Evolutionary conservation across 2,329 filamentous ascomycete genomes (phyloP), one percentile per base, ranked within the genome.

Genomic region (Cadophora sp.): DNA sequence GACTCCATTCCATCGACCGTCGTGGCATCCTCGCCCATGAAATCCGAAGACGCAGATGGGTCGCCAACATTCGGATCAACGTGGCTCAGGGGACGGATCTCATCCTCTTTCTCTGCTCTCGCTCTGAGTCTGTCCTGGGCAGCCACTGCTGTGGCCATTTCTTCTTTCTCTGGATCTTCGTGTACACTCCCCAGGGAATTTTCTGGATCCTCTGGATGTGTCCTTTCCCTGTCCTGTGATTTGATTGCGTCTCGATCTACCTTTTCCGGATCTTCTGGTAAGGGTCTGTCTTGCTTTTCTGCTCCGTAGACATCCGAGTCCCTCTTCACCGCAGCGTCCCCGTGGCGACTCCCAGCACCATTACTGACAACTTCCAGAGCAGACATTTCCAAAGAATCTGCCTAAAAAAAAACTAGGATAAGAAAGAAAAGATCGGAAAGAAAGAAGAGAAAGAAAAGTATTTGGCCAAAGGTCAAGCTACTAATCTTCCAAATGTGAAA

Each of bases 81-180:
- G 7, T 64, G 16, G 48, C 34, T 55, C 22, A 56, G 24, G 14
- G 31, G 46, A 48, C 14, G 27, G 11, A 40, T 51, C 34, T 60
- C 64, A 6, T 53, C 56, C 24, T 66, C 64, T 43, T 53, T 59
- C 53, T n/a, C 64, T 43, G 14, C 50, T 26, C 56, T 59, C 11
- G 53, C 53, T 24, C 56, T 53, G 16, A 14, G 11, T 46, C 51
- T 46, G 26, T 43, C 50, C 26, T 27, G 62, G n/a, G 24, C 64
- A 27, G 56, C 43, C 7, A 40, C 40, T 48, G 51, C 50, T 19
- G 26, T 27, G 9, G 55, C 64, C 29, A 60, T 22, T 12, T 51
- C 53, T 53, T 64, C 48, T 55, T 64, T 64, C 48, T 64, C 61
- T n/a, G 50, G 61, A 43, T 64, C 61, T 11, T 40, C 29, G 4